These are phyloP conservation scores for Pythium volutum DNA, from an alignment of 352 stramenopile species.

Conservation along the genomic window DNA sequence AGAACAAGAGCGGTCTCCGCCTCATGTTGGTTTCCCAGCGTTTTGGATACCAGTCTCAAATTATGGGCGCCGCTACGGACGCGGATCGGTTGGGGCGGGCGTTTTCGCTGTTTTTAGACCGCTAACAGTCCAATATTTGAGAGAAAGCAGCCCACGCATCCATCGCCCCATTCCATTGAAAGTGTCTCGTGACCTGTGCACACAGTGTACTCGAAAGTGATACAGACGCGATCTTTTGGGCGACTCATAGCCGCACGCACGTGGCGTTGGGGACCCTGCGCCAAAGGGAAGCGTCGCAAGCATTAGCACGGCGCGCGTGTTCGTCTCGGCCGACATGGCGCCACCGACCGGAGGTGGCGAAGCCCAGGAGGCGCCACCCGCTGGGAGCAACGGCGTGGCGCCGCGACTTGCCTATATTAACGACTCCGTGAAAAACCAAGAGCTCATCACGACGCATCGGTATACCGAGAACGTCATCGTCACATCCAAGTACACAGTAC, in stretches of 20 bases:
- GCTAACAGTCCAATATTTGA: no score
- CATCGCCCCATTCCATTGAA: no score
- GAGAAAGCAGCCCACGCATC: no score
- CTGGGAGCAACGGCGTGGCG: background rate
- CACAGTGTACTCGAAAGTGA: no score
- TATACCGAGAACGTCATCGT: conserved; percentile 82
- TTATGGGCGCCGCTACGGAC: no score
- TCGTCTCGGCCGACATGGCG: conserved; percentile 21
- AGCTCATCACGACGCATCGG: conserved; percentile 40
- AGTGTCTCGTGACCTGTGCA: no score
- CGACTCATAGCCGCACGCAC: no score
- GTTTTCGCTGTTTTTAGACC: no score
- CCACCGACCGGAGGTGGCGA: conserved; percentile 1
- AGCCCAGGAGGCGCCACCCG: background rate
- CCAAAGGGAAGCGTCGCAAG: conserved; percentile 2
- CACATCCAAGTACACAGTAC: conserved; percentile 91
- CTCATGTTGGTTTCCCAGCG: no score
- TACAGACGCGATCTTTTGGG: no score
- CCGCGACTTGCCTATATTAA: conserved; percentile 57
- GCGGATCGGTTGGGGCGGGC: no score
- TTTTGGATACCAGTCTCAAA: no score
- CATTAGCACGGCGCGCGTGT: conserved; percentile 20
- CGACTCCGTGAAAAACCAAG: conserved; percentile 44
- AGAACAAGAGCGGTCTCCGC: background rate
- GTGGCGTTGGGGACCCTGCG: background rate